Percentiles rank a stretch among this genome's conserved stretches.
Evolutionary conservation across 805 yeast species (phyloP).

Genomic region (Candida germanica): DNA sequence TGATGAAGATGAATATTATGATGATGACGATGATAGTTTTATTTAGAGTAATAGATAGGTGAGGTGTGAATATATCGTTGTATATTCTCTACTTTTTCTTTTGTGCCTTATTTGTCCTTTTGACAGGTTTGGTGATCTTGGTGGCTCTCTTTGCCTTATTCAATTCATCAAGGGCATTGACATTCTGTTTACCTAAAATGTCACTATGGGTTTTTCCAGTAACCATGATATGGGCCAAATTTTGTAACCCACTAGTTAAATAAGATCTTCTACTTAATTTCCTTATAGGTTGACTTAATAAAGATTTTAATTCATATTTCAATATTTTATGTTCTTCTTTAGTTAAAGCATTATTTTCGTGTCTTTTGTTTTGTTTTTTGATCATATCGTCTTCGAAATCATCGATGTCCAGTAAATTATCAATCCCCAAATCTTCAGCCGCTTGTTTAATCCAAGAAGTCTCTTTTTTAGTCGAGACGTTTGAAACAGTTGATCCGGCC

Average conservation of each 20-base stretch:
- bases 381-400: slow-evolving; percentile 61
- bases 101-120: slow-evolving; percentile 5
- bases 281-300: slow-evolving; percentile 54
- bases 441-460: slow-evolving; percentile 83
- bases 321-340: slow-evolving; percentile 47
- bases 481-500: slow-evolving; percentile 66
- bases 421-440: slow-evolving; percentile 90
- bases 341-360: slow-evolving; percentile 38
- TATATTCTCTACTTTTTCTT: slow-evolving; percentile 4
- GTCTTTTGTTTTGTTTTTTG: slow-evolving; percentile 56
- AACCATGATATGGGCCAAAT: slow-evolving; percentile 73
- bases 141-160: slow-evolving; percentile 9
- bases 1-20: slow-evolving; percentile 82
- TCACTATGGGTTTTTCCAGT: slow-evolving; percentile 63
- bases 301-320: slow-evolving; percentile 50
- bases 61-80: no score
- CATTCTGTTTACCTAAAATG: slow-evolving; percentile 67
- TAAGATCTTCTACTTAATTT: slow-evolving; percentile 67
- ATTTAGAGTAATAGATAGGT: slow-evolving; percentile 17
- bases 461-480: slow-evolving; percentile 62
- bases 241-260: slow-evolving; percentile 73
- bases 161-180: slow-evolving; percentile 66
- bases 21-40: slow-evolving; percentile 54
- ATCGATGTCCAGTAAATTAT: slow-evolving; percentile 61
- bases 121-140: slow-evolving; percentile 3